phyloP scores from a whole-genome alignment of 2,329 filamentous ascomycete genomes.

The Eutypa lata region DNA sequence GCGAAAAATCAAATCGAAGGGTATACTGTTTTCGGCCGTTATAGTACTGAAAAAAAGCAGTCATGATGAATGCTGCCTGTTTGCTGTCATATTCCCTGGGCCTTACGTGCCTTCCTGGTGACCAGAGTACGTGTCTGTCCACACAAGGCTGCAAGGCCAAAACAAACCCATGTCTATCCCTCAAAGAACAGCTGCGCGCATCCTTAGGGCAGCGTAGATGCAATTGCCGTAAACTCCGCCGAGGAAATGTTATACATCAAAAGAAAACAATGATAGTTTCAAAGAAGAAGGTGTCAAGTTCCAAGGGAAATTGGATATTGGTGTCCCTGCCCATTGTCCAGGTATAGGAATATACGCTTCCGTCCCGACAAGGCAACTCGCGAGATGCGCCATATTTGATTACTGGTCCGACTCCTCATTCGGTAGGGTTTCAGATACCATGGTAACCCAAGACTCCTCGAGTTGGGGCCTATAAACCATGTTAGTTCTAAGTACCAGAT shows the following conservation, averaged over 20 bases:
- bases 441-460: constrained; percentile 24
- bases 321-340: too few relatives aligned
- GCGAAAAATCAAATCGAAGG: too few relatives aligned
- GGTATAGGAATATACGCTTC: too few relatives aligned
- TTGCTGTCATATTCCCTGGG: too few relatives aligned
- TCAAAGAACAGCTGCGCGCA: neutral
- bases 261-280: neutral
- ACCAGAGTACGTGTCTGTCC: neutral
- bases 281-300: too few relatives aligned
- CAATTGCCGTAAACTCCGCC: neutral
- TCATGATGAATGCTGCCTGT: too few relatives aligned
- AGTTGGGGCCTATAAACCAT: constrained; percentile 16
- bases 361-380: neutral
- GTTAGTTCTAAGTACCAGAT: too few relatives aligned
- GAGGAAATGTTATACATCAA: neutral
- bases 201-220: neutral
- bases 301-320: too few relatives aligned
- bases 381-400: neutral
- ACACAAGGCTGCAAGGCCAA: neutral
- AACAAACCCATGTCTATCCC: neutral
- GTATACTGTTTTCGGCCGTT: too few relatives aligned
- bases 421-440: constrained; percentile 24
- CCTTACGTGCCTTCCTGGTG: neutral
- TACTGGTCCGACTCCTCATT: constrained; percentile 17
- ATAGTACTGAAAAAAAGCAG: too few relatives aligned